Evolutionary conservation across 2,329 filamentous ascomycete genomes (phyloP), one percentile per base, ranked within the genome.

Genomic region (Penicillium sp.): DNA sequence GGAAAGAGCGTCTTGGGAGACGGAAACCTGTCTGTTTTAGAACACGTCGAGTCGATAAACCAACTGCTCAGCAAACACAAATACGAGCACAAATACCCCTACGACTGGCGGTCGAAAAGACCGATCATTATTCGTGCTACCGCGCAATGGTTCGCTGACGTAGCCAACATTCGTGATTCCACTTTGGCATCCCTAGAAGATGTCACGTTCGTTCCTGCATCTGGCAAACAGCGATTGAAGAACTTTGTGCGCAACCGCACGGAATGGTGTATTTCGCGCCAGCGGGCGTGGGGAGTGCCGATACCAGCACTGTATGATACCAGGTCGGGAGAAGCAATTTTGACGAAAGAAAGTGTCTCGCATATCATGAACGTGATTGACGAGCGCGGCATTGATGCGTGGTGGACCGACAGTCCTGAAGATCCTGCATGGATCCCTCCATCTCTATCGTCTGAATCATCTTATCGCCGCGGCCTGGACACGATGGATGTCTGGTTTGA

Each of bases 401-500:
- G 94, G 94, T 99, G 94, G 86, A 90, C 89, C 0, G 93, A 97
- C 68, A 77, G 82, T 14, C 77, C 81, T 1, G 82, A 92, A 60
- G 91, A 97, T 52, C 76, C 81, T 23, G 83, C 83, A 0, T 99
- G 93, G 93, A 79, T 95, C 30, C 84, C 86, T 1, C 73, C 83
- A 5, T 81, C 83, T 9, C 76, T 96, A 1, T 74, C 76, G 45
- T 70, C 71, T 30, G 75, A 79, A 14, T 54, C 66, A 8, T 65
- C 69, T 5, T 94, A 88, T 68, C 79, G 82, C 48, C 87, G 94
- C 60, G 93, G 93, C 14, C 89, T 80, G 45, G 94, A 99, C 67
- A 99, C 94, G 0, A 99, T 99, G 94, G 94, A 99, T 71, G 94
- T 99, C 9, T 99, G 94, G 94, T 99, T 99, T 65, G 94, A 99